Conservation (phyloP, 2,329 filamentous ascomycete genomes). For the Exophiala sp. region DNA sequence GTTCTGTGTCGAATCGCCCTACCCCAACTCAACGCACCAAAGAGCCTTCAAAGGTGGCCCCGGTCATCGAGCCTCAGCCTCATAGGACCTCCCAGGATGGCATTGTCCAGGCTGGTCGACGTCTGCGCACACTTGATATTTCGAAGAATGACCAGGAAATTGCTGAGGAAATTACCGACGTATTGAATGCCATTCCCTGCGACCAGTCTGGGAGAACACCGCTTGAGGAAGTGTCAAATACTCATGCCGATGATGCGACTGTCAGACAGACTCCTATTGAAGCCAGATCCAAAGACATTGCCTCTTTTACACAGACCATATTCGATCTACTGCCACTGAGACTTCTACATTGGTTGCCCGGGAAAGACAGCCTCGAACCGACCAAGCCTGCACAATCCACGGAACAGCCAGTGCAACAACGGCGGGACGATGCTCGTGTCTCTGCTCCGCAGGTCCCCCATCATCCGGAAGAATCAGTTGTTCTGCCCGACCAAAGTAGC, state of each 20-base stretch:
- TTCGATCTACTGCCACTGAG: slow-evolving; percentile 45
- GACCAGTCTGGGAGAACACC: background rate
- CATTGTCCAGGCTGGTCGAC: slow-evolving; percentile 12
- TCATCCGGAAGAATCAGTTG: background rate
- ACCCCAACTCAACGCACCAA: slow-evolving; percentile 2
- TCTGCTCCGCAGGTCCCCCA: background rate
- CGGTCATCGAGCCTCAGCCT: slow-evolving; percentile 2
- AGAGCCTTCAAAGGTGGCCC: slow-evolving; percentile 3
- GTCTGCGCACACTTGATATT: slow-evolving; percentile 6
- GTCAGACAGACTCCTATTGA: background rate
- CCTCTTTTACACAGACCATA: slow-evolving; percentile 57
- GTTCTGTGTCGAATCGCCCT: slow-evolving; percentile 1
- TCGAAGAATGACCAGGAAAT: slow-evolving; percentile 5
- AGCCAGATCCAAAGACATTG: slow-evolving; percentile 44
- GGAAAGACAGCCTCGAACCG: slow-evolving; percentile 19
- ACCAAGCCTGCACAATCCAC: slow-evolving; percentile 16
- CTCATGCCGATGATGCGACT: background rate
- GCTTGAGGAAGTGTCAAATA: background rate
- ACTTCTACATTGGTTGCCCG: slow-evolving; percentile 45
- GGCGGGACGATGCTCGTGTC: background rate
- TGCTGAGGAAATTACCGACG: slow-evolving; percentile 2
- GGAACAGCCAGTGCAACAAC: background rate
- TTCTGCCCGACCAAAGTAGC: background rate
- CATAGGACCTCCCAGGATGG: slow-evolving; percentile 11
- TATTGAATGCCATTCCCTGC: slow-evolving; percentile 2